phyloP scores from a whole-genome alignment of 2,329 filamentous ascomycete genomes.

The Microascus cirrosus region DNA sequence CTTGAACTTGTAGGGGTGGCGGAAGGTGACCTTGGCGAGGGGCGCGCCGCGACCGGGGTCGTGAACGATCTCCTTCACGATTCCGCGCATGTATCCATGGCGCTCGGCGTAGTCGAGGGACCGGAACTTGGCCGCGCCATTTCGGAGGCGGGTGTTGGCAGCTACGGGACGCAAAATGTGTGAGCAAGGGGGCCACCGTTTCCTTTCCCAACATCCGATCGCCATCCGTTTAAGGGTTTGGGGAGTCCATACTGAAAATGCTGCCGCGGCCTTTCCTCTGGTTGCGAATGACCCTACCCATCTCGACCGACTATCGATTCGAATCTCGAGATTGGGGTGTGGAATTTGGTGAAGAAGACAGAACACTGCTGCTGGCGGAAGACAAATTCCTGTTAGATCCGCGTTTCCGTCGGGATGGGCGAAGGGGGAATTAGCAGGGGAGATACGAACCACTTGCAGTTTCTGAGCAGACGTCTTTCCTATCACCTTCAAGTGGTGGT shows the following conservation, averaged over 20 bases:
- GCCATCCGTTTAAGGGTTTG: neutral
- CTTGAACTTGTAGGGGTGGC: constrained; percentile 97
- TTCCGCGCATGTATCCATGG: constrained; percentile 94
- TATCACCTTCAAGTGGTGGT: constrained; percentile 4
- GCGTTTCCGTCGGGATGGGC: neutral
- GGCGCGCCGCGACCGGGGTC: constrained; percentile 97
- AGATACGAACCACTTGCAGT: constrained; percentile 4
- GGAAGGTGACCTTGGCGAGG: constrained; percentile 93
- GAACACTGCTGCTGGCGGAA: constrained; percentile 5
- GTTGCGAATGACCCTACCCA: constrained; percentile 55
- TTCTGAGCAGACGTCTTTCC: neutral
- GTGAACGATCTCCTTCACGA: constrained; percentile 99
- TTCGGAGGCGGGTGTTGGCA: constrained; percentile 84
- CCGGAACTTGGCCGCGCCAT: constrained; percentile 77
- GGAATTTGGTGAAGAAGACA: constrained; percentile 7
- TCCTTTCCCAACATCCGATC: constrained; percentile 11
- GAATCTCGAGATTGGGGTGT: constrained; percentile 6
- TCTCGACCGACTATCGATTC: constrained; percentile 16
- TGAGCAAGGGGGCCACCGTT: constrained; percentile 8
- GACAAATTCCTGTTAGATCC: neutral
- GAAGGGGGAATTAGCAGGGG: neutral
- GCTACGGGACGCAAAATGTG: constrained; percentile 28
- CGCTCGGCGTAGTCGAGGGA: constrained; percentile 92
- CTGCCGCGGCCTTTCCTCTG: constrained; percentile 50
- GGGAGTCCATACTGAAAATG: constrained; percentile 40